Evolutionary conservation across 2,329 filamentous ascomycete genomes (phyloP).

Genomic region (Ophiostoma sp.): DNA sequence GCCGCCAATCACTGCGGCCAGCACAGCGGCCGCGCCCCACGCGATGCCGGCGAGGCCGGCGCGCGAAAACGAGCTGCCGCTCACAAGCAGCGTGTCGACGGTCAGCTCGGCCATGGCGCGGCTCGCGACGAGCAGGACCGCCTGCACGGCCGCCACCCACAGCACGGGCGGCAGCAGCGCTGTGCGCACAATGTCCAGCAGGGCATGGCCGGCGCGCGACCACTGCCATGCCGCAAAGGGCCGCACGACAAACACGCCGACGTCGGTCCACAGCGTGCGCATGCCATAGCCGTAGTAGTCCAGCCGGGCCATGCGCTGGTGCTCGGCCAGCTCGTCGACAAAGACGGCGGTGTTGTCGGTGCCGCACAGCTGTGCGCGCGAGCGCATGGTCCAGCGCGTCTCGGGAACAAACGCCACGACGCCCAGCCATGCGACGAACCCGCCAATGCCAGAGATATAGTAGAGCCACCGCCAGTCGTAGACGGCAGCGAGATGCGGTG

Average conservation of each 20-base stretch:
- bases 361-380: conserved; percentile 30
- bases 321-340: conserved; percentile 25
- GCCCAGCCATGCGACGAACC: conserved; percentile 33
- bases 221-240: conserved; percentile 29
- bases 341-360: conserved; percentile 23
- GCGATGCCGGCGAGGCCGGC: background rate
- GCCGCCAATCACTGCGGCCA: conserved; percentile 28
- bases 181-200: conserved; percentile 27
- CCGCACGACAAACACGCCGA: conserved; percentile 28
- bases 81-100: background rate
- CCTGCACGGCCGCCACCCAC: conserved; percentile 11
- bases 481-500: conserved; percentile 32
- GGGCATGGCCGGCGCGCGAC: conserved; percentile 29
- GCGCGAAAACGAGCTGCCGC: background rate
- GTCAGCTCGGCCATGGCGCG: conserved; percentile 15
- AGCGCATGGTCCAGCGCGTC: conserved; percentile 32
- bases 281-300: conserved; percentile 26
- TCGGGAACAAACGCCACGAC: conserved; percentile 35
- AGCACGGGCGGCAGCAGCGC: conserved; percentile 26
- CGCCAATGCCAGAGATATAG: conserved; percentile 32
- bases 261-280: conserved; percentile 32
- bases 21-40: conserved; percentile 12
- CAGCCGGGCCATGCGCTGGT: conserved; percentile 22
- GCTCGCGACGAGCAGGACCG: conserved; percentile 5
- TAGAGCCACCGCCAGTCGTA: conserved; percentile 36